Conservation (phyloP, 2,329 filamentous ascomycete species). For the Alternaria conjuncta region DNA sequence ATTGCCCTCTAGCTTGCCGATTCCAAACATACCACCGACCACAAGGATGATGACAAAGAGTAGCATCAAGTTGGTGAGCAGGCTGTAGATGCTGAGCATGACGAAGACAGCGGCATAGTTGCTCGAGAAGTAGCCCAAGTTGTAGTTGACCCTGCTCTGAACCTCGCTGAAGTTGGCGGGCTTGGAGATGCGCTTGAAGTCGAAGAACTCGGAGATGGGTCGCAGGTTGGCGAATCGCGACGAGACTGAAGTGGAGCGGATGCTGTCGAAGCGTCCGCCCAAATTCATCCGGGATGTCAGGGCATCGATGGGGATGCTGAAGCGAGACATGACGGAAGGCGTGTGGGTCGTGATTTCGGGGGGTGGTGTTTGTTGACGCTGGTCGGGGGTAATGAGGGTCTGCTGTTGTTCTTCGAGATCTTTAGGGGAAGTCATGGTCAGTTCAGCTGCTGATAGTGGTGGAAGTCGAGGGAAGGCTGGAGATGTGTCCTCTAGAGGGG, state of each 20-base stretch:
- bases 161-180: conserved; percentile 88
- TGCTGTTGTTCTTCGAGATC: conserved; percentile 39
- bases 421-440: conserved; percentile 38
- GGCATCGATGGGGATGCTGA: conserved; percentile 90
- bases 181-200: conserved; percentile 94
- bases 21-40: conserved; percentile 84
- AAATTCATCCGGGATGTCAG: conserved; percentile 91
- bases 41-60: conserved; percentile 94
- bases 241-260: conserved; percentile 78
- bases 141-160: conserved; percentile 95
- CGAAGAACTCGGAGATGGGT: conserved; percentile 91
- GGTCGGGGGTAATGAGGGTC: conserved; percentile 28
- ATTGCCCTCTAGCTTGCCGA: conserved; percentile 85
- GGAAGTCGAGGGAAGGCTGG: conserved; percentile 8
- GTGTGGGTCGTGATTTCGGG: conserved; percentile 9
- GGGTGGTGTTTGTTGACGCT: conserved; percentile 13
- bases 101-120: conserved; percentile 95
- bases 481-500: conserved; percentile 39
- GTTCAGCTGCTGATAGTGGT: conserved; percentile 29
- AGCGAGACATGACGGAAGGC: conserved; percentile 71
- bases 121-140: conserved; percentile 95
- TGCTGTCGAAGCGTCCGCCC: conserved; percentile 79
- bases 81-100: conserved; percentile 94
- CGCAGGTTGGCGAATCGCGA: conserved; percentile 91
- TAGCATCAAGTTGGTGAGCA: conserved; percentile 84